Evolutionary conservation across 179 eudicot genomes (phyloP).

Genomic region (Silene noctiflora): DNA sequence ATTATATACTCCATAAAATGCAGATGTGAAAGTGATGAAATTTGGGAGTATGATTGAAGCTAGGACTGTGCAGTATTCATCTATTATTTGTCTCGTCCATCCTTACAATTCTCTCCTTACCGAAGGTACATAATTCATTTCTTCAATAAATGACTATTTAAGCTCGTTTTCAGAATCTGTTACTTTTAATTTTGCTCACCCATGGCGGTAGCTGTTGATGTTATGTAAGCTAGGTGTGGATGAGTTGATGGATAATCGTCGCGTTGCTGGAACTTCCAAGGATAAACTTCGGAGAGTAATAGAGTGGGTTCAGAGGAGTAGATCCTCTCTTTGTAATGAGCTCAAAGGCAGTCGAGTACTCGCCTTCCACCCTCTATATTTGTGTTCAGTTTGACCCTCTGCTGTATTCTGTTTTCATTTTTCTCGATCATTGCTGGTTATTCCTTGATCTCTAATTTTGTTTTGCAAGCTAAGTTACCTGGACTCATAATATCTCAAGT

Average conservation of each 20-base stretch:
- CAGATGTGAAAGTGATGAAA: constrained; percentile 61
- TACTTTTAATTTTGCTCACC: neutral
- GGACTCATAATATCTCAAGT: neutral
- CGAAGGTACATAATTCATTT: constrained; percentile 44
- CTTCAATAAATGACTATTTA: neutral
- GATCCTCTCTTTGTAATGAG: constrained; percentile 35
- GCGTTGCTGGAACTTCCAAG: constrained; percentile 43
- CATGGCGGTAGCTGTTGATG: constrained; percentile 6
- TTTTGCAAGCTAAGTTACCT: neutral
- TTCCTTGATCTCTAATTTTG: neutral
- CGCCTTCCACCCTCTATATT: neutral
- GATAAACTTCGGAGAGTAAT: constrained; percentile 69
- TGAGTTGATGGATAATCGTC: constrained; percentile 46
- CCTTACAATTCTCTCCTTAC: constrained; percentile 34
- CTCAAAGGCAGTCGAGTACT: constrained; percentile 41
- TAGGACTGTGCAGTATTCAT: constrained; percentile 55
- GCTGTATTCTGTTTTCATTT: neutral
- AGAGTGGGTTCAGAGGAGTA: constrained; percentile 55
- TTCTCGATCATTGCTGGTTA: neutral
- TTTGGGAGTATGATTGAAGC: constrained; percentile 59
- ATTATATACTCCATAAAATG: too few species aligned
- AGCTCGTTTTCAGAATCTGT: neutral
- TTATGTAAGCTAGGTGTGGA: constrained; percentile 40
- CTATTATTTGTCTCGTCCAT: constrained; percentile 50
- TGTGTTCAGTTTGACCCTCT: neutral